These are phyloP conservation scores for Friedmanniomyces endolithicus DNA, from an alignment of 495 filamentous ascomycete genomes.

Conservation along the genomic window DNA sequence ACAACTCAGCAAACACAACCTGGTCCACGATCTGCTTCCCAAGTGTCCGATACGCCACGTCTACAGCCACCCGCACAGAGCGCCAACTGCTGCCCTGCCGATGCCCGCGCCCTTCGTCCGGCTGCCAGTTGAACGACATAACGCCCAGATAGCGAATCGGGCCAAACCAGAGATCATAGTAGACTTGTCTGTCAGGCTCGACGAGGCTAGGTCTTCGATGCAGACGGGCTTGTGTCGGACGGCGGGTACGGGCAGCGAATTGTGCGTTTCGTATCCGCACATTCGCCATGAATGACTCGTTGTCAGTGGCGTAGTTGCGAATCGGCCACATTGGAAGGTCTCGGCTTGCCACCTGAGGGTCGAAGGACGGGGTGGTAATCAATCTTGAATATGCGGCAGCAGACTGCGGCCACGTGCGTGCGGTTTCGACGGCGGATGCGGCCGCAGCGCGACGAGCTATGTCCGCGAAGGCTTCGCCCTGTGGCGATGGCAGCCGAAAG, in stretches of 20 bases:
- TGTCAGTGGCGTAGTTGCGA: background rate
- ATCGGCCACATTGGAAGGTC: background rate
- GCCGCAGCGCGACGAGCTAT: background rate
- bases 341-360: background rate
- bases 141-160: background rate
- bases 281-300: background rate
- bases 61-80: background rate
- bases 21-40: background rate
- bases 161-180: background rate
- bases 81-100: background rate
- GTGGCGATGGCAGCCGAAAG: background rate
- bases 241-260: background rate
- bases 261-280: background rate
- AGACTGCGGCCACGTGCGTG: background rate
- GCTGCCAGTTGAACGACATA: background rate
- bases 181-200: background rate
- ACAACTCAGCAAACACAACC: constrained; percentile 1
- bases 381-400: no score
- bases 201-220: background rate
- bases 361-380: no score
- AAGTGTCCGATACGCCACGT: background rate
- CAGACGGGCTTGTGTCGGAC: background rate
- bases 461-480: background rate
- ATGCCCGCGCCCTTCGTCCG: background rate
- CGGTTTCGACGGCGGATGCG: background rate